A percentile compares a stretch with the other conserved stretches of the same genome.
These are phyloP conservation scores for Linum lewisii DNA, from an alignment of 345 rosid genomes.

Conservation along the genomic window DNA sequence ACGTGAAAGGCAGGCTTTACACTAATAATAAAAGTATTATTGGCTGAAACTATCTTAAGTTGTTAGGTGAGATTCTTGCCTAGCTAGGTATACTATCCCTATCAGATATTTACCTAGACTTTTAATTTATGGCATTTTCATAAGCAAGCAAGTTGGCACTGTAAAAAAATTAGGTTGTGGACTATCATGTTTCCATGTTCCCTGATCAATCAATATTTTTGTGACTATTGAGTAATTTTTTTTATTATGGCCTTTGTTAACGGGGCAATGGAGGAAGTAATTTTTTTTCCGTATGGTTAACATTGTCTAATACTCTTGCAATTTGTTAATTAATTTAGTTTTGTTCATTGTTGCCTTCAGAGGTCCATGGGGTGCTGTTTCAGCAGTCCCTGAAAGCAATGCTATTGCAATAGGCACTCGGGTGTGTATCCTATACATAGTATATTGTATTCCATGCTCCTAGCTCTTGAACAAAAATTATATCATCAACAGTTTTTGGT, in stretches of 20 bases:
- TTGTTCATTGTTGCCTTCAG: slow-evolving; percentile 22
- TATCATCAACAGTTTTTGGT: slow-evolving; percentile 13
- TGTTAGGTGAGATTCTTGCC: too few relatives aligned
- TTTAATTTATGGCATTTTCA: too few relatives aligned
- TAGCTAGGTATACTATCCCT: too few relatives aligned
- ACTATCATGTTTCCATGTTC: neutral
- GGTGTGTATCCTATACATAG: slow-evolving; percentile 25
- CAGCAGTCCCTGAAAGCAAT: slow-evolving; percentile 87
- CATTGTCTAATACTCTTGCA: neutral
- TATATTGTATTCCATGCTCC: neutral
- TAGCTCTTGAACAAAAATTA: neutral
- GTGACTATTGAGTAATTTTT: neutral
- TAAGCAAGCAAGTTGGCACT: neutral
- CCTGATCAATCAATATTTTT: neutral
- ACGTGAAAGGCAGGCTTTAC: too few relatives aligned
- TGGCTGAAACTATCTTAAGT: too few relatives aligned
- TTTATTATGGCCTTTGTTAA: neutral
- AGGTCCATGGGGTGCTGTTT: slow-evolving; percentile 97
- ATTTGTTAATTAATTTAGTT: slow-evolving; percentile 7
- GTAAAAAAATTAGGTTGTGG: neutral
- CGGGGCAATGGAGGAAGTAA: neutral
- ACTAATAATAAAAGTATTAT: too few relatives aligned
- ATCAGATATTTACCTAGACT: too few relatives aligned
- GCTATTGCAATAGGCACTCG: slow-evolving; percentile 62
- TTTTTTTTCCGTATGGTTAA: neutral